Evolutionary conservation across 768 basidiomycete species (phyloP), one percentile per base, ranked within the genome.

Genomic region (Butyriboletus loyo): DNA sequence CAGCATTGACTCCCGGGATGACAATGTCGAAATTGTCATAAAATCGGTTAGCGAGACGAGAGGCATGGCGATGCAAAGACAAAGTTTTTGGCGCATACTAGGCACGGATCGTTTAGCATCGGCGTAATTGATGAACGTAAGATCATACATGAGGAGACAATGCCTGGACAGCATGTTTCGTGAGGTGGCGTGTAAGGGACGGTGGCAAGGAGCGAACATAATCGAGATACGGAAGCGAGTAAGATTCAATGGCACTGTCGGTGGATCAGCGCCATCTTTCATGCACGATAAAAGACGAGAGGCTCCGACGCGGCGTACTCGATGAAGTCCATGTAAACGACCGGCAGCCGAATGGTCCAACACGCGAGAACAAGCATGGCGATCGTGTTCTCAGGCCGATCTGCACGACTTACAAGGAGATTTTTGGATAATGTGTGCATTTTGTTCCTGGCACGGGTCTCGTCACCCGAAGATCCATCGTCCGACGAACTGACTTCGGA

Each of bases 181-280:
- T 87, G 46, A 96, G 80, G 71, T 92, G 91, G 36, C 68, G 62
- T 2, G 75, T 75, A 78, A 95, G 80, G 17, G 71, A 73, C 30
- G 53, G 55, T 1, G 92, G 89, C 7, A 96, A 70, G 31, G 81
- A 62, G 30, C 81, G 79, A 30, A 83, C 68, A 30, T 83, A 78
- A 58, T 92, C 87, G 37, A 97, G 75, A 71, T 93, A 95, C 2
- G 92, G 92, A 36, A 97, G 75, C 32, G 83, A 75, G 62, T 89
- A 85, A 30, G 73, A 72, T 64, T 93, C 89, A 39, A 94, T 85
- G 50, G 85, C 66, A 47, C 92, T 95, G 35, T 47, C 31, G 51
- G 51, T 55, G 27, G 46, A 52, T 60, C 41, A 60, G 36, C 22
- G 38, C 39, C 42, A 34, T 28, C 5, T n/a, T n/a, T 28, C 43